Evolutionary conservation across 257 asterid genomes (phyloP), one percentile per base, ranked within the genome.

Genomic region (Verbascum thapsus): DNA sequence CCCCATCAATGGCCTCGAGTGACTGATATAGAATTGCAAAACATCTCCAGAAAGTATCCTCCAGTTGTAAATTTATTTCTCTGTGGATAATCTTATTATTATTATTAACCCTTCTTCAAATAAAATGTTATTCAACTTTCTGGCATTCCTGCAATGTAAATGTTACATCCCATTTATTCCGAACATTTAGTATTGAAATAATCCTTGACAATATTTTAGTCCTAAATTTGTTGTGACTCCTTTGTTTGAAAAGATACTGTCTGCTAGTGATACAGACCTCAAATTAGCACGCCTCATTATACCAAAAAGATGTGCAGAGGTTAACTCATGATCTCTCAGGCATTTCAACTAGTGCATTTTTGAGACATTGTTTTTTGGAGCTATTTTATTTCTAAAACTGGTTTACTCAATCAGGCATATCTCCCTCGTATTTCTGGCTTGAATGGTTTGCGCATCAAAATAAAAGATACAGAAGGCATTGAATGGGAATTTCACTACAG

Each of bases 281-380:
- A 78, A 78, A 61, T 65, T 80, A 19, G 83, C 87, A 13, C 85
- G 90, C 52, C 85, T 87, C 42, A 72, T 79, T 53, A 64, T 87
- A 69, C 95, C 96, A 10, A 80, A 74, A 60, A 83, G 54, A 67
- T 88, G 83, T 41, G 96, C 91, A 30, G 87, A 85, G 91, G 90
- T 88, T 76, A 75, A 80, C 39, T 61, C 8, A 41, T 20, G 2
- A 18, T 45, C 40, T 61, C 15, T 32, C 61, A 17, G 35, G 41
- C 44, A 42, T 59, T 64, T 68, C 43, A 11, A 37, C 10, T 13
- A 11, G 7, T 48, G 38, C 45, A 26, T 53, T 11, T 10, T 68
- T 58, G 59, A 50, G 47, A 42, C 40, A 44, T 53, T 66, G 30
- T 40, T 69, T 35, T 23, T 42, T 17, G 26, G 32, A 26, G 32